Base-by-base conservation (phyloP, 2,329 filamentous ascomycete genomes). In the Ambrosiella xylebori region DNA sequence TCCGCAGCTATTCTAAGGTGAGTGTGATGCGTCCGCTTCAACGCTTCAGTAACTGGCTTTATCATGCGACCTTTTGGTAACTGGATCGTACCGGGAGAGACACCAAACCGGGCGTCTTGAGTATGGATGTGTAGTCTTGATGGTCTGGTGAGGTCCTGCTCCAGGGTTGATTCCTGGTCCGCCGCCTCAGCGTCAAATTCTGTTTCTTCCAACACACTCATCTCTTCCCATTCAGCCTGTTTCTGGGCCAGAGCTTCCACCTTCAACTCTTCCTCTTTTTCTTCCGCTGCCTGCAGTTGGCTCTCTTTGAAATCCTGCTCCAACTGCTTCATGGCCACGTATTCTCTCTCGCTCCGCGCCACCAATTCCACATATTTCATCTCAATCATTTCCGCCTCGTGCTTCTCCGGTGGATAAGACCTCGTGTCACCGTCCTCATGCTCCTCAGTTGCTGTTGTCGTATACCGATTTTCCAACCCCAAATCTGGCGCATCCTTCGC, bases 1-100 rank as follows among this genome's bases (percentile, higher is more conserved):
- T 87, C 80, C 0, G 90, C 86, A 1, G 85, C 77, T 59, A 84
- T 77, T 39, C 76, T 75, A 38, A 97, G 74, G 66, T 98, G 93
- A 59, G 82, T 85, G 49, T 82, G 79, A 59, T 88, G 79, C 57
- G 81, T 79, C 58, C 83, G 74, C 12, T 76, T 75, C 1, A 97
- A 74, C 1, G 95, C 74, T 3, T 78, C 70, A 1, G 79, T 75
- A 15, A 95, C 82, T 0, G 89, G 89, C 2, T 77, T 72, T 7
- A 86, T 76, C 45, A 96, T 76, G 2, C 79, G 74, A n/a, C 76
- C 72, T 62, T 80, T 78, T 0, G 91, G 89, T 2, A 95, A 71
- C n/a, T 79, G 75, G 12, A 96, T 69, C 7, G 90, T 94, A 45
- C 77, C 77, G 1, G 90, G 86, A 19, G 74, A 76, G 0, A 86